Evolutionary conservation across 768 basidiomycete species (phyloP), one percentile per base, ranked within the genome.

Genomic region (Tulasnella sp.): DNA sequence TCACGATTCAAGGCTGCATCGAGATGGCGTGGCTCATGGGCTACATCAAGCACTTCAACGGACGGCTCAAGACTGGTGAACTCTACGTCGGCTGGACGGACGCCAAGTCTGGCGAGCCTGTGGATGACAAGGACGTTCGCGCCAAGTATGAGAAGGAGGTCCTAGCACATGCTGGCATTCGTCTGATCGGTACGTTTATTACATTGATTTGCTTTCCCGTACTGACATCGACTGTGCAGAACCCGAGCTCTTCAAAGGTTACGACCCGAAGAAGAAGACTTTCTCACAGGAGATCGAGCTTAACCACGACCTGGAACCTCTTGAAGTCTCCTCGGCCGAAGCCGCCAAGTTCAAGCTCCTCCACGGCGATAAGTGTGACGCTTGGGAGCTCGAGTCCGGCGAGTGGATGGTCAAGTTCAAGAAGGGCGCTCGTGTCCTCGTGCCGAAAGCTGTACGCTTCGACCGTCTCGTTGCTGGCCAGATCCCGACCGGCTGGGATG

Each of bases 21-120:
- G 97, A 99, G 83, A 96, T 99, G 92, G 95, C 96, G 2, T 99
- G 96, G 95, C 89, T 98, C 81, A 98, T 95, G 93, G 96, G 97
- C 47, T 88, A 87, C 82, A 97, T 98, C 86, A 97, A 95, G 81
- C 95, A 99, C 83, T 96, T 98, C 81, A 93, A 99, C 76, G 97
- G 97, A 19, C 94, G 94, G 72, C 86, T 98, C 76, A 95, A 96
- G 82, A 88, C 91, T 76, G 94, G 94, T 59, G 87, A 91, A 37
- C 84, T 96, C 37, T 91, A 98, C 78, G 96, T 99, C 76, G 97
- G 97, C 39, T 99, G 97, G 97, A 95, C 98, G 65, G 96, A 98
- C 78, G 88, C 89, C 78, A 96, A 97, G 84, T 88, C 90, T 16
- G 86, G 83, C 59, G 95, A 98, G 75, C 94, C 97, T 7, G 90